Evolutionary conservation across 768 basidiomycete species (phyloP).

Genomic region (Agaricus blazei): DNA sequence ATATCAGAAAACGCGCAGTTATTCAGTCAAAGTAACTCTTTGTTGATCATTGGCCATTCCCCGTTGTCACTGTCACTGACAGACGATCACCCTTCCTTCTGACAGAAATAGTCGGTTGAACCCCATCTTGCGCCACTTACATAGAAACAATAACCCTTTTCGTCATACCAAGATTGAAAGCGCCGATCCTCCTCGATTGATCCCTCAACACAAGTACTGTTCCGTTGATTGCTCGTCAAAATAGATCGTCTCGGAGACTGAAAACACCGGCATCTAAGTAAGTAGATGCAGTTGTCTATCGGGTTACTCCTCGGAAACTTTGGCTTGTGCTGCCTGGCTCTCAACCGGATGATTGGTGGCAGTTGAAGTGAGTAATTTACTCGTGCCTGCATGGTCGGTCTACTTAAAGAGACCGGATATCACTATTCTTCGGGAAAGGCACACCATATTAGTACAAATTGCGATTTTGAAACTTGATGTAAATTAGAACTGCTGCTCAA

Average conservation of each 20-base stretch:
- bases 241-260: background rate
- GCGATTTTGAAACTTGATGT: background rate
- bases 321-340: background rate
- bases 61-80: background rate
- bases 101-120: no score
- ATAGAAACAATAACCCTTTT: background rate
- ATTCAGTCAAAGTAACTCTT: background rate
- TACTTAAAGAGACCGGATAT: background rate
- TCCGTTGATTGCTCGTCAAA: background rate
- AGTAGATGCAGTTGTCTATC: background rate
- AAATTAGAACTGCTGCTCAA: background rate
- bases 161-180: background rate
- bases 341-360: background rate
- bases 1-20: background rate
- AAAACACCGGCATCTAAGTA: background rate
- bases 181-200: slow-evolving; percentile 1
- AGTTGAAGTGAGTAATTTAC: no score
- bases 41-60: no score
- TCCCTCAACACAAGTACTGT: background rate
- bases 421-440: background rate
- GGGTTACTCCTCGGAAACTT: background rate
- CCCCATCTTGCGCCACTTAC: background rate
- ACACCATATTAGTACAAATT: background rate
- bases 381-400: background rate
- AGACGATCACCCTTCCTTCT: no score